These are phyloP conservation scores for Raffaelea albimanens DNA, from an alignment of 2,329 filamentous ascomycete species.

Conservation along the genomic window DNA sequence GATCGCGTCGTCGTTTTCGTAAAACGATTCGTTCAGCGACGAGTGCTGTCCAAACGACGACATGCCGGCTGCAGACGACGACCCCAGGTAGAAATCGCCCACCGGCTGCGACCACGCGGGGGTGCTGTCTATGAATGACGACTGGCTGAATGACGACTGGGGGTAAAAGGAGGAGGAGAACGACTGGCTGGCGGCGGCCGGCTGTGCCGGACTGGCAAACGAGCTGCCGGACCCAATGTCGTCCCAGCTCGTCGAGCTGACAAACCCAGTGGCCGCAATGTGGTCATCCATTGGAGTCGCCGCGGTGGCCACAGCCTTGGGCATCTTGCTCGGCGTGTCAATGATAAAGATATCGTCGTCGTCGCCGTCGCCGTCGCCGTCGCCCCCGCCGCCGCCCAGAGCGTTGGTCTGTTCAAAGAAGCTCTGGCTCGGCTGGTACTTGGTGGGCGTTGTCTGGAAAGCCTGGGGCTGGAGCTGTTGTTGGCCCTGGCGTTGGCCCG, in stretches of 20 bases:
- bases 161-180: too few relatives aligned
- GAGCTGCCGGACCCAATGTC: too few relatives aligned
- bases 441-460: constrained; percentile 5
- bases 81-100: constrained; percentile 8
- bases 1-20: constrained; percentile 9
- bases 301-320: neutral
- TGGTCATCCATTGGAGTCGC: neutral
- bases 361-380: constrained; percentile 14
- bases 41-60: constrained; percentile 1
- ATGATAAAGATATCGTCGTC: constrained; percentile 22
- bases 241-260: neutral
- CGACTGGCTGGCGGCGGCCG: too few relatives aligned
- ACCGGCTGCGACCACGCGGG: neutral
- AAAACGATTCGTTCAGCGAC: constrained; percentile 2
- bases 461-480: constrained; percentile 15
- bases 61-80: constrained; percentile 3
- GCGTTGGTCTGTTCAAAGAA: neutral
- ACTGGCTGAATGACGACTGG: neutral
- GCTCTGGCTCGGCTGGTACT: neutral
- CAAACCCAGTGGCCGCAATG: neutral
- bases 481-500: constrained; percentile 15
- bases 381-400: neutral
- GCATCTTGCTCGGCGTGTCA: constrained; percentile 27
- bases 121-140: neutral
- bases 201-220: too few relatives aligned